A percentile compares a stretch with the other conserved stretches of the same genome.
Conservation (phyloP, 768 basidiomycete genomes). For the Leccinum obscurum region DNA sequence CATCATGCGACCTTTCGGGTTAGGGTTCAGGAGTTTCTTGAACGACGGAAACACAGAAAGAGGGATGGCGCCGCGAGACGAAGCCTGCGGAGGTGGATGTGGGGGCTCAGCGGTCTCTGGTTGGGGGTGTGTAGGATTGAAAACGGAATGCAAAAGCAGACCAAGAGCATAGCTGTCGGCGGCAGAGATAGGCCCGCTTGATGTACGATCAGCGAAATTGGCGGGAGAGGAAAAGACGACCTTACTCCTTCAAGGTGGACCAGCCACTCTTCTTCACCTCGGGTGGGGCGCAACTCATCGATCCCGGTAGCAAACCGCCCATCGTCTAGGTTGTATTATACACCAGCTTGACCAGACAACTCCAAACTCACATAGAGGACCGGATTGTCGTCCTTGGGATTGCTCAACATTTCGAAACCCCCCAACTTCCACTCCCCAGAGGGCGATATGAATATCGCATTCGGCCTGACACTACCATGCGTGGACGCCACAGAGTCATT, state of each 20-base stretch:
- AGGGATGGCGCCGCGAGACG: conserved; percentile 78
- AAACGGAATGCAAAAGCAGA: conserved; percentile 79
- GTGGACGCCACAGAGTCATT: conserved; percentile 82
- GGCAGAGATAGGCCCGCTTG: conserved; percentile 54
- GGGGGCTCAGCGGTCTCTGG: conserved; percentile 70
- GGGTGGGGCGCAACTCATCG: conserved; percentile 65
- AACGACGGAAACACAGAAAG: conserved; percentile 70
- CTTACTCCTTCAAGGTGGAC: conserved; percentile 80
- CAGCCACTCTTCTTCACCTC: conserved; percentile 91
- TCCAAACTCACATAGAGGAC: conserved; percentile 70
- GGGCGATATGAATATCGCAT: conserved; percentile 85
- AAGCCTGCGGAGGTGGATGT: conserved; percentile 75
- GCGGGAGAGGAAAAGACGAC: not conserved
- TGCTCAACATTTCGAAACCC: conserved; percentile 90
- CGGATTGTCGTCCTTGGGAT: conserved; percentile 72
- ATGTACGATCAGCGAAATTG: not conserved
- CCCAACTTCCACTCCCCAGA: conserved; percentile 97
- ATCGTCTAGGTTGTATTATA: conserved; percentile 49
- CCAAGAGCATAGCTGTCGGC: conserved; percentile 90
- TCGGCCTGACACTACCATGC: conserved; percentile 75
- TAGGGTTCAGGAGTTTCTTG: conserved; percentile 90
- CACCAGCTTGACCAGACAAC: conserved; percentile 4
- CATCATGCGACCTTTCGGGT: conserved; percentile 73
- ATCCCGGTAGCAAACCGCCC: conserved; percentile 63
- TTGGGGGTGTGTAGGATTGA: conserved; percentile 80